Percentiles rank a stretch among this genome's conserved stretches.
These are phyloP conservation scores for Haematococcus sp. DNA, from an alignment of 139 green algal species.

Conservation along the genomic window DNA sequence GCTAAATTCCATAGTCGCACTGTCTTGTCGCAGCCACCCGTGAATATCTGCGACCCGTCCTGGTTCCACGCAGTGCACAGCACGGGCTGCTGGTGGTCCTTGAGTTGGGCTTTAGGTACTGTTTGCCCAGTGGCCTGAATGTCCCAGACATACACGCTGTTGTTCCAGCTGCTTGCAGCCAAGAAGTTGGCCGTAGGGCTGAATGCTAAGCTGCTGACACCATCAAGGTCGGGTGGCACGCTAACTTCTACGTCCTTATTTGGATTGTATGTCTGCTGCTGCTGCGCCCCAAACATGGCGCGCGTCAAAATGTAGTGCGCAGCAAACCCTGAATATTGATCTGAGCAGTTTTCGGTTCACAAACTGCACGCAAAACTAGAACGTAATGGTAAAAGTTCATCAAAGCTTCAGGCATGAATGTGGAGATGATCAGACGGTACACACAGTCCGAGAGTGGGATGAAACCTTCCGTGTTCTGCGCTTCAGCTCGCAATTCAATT, in stretches of 20 bases:
- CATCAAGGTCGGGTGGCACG: slow-evolving; percentile 61
- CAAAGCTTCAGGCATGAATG: too few species aligned
- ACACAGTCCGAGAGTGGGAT: too few species aligned
- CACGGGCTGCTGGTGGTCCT: slow-evolving; percentile 71
- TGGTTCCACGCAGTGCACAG: slow-evolving; percentile 84
- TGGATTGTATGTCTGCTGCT: slow-evolving; percentile 57
- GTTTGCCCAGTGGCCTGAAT: slow-evolving; percentile 56
- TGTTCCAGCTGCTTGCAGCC: slow-evolving; percentile 88
- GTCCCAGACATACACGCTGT: slow-evolving; percentile 66
- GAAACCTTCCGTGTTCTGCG: too few species aligned
- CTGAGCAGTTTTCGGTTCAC: too few species aligned
- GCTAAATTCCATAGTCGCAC: slow-evolving; percentile 93
- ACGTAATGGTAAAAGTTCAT: too few species aligned
- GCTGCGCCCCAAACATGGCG: slow-evolving; percentile 43
- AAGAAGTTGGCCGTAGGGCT: slow-evolving; percentile 82
- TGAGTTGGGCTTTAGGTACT: slow-evolving; percentile 78
- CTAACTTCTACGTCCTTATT: slow-evolving; percentile 81
- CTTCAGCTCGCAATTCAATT: too few species aligned
- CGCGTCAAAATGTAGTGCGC: background rate
- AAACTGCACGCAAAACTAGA: too few species aligned
- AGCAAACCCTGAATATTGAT: too few species aligned
- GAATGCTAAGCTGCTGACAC: slow-evolving; percentile 82
- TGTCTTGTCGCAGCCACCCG: slow-evolving; percentile 83
- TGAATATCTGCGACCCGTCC: slow-evolving; percentile 71
- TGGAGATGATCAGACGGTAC: too few species aligned